These are phyloP conservation scores for Elsinoe batatas DNA, from an alignment of 2,329 filamentous ascomycete genomes.

Conservation along the genomic window DNA sequence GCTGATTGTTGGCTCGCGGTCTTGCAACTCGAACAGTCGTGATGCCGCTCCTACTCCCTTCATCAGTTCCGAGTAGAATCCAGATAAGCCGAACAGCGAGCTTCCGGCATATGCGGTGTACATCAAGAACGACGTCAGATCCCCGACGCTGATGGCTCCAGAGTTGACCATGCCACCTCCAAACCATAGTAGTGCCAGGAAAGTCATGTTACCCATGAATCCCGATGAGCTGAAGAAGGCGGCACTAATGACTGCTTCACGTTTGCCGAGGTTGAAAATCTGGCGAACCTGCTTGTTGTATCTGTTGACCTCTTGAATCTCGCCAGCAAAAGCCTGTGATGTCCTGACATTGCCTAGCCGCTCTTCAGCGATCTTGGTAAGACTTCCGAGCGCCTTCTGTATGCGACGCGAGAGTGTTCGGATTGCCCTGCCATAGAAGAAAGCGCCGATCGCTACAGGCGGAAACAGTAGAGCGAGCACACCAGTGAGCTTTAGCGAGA, in stretches of 20 bases:
- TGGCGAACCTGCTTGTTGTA: slow-evolving; percentile 89
- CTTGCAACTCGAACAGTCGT: slow-evolving; percentile 88
- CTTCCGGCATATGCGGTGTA: slow-evolving; percentile 82
- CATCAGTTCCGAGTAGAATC: slow-evolving; percentile 98
- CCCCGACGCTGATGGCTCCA: slow-evolving; percentile 79
- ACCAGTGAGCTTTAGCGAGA: slow-evolving; percentile 80
- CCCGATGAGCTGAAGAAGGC: slow-evolving; percentile 83
- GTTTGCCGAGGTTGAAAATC: slow-evolving; percentile 81
- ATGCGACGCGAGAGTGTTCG: slow-evolving; percentile 84
- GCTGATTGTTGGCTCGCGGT: slow-evolving; percentile 76
- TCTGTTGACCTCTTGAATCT: slow-evolving; percentile 77
- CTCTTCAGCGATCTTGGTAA: slow-evolving; percentile 97
- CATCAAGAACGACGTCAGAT: slow-evolving; percentile 95
- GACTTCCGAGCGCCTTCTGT: slow-evolving; percentile 81
- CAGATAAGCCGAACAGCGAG: slow-evolving; percentile 85
- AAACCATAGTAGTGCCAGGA: slow-evolving; percentile 78
- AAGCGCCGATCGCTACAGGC: slow-evolving; percentile 79
- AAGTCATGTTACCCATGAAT: slow-evolving; percentile 92
- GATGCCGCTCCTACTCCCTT: slow-evolving; percentile 97
- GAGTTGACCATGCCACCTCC: slow-evolving; percentile 83
- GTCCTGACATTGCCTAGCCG: slow-evolving; percentile 94
- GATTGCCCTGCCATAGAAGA: slow-evolving; percentile 83
- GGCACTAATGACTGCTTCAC: slow-evolving; percentile 78
- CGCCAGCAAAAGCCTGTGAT: slow-evolving; percentile 89
- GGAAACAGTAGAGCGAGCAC: slow-evolving; percentile 81